Conservation (phyloP, 2,329 filamentous ascomycete species). For the Talaromyces sp. region DNA sequence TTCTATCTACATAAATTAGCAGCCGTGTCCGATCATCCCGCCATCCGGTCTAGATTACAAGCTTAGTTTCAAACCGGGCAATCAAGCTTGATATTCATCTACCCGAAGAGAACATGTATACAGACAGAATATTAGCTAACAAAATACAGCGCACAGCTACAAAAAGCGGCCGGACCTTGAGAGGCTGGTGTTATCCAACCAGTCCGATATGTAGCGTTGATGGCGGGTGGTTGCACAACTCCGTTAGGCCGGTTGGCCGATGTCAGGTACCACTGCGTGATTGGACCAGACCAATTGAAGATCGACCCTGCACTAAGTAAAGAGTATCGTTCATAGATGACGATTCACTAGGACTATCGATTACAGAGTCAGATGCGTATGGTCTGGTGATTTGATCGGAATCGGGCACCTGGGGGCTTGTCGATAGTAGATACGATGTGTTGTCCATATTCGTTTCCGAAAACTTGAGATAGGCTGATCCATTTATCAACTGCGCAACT, state of each 20-base stretch:
- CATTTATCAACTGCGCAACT: neutral
- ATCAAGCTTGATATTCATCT: neutral
- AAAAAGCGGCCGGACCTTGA: neutral
- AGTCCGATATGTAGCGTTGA: too few species aligned
- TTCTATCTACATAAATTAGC: neutral
- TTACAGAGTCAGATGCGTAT: neutral
- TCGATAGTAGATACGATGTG: too few species aligned
- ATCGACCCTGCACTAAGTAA: neutral
- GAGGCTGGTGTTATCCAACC: neutral
- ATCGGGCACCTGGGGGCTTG: neutral
- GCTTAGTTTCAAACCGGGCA: neutral
- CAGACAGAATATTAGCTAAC: neutral
- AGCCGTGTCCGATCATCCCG: neutral
- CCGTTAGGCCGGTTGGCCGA: neutral
- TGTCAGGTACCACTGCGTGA: neutral
- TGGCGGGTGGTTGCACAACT: neutral
- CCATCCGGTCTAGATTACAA: neutral
- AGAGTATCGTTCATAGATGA: neutral
- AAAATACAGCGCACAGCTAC: neutral
- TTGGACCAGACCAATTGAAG: neutral
- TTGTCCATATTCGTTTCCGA: neutral
- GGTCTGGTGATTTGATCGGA: neutral
- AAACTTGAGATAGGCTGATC: neutral
- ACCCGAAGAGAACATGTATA: neutral
- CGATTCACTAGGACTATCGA: neutral